Evolutionary conservation across 2,329 filamentous ascomycete species (phyloP).

Genomic region (Aspergillus niger): DNA sequence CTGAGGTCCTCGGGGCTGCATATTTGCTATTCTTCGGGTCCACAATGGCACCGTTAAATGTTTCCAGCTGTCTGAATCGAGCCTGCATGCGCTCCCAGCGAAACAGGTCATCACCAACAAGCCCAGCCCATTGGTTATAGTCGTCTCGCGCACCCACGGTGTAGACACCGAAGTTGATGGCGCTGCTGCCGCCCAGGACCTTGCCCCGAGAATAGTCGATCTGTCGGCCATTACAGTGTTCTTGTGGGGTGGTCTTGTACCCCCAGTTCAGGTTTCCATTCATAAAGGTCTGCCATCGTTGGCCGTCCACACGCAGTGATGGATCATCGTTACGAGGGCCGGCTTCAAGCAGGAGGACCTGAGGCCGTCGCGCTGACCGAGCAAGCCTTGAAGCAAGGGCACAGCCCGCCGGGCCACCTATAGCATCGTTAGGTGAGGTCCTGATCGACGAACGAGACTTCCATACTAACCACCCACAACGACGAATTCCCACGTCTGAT

Average conservation of each 20-base stretch:
- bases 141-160: conserved; percentile 60
- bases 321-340: conserved; percentile 54
- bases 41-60: conserved; percentile 50
- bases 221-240: conserved; percentile 46
- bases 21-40: conserved; percentile 48
- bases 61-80: conserved; percentile 57
- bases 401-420: conserved; percentile 63
- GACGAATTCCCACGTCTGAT: conserved; percentile 11
- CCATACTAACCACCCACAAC: conserved; percentile 4
- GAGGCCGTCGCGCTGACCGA: conserved; percentile 49
- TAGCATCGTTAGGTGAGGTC: not conserved
- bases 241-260: conserved; percentile 54
- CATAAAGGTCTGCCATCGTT: conserved; percentile 57
- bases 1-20: conserved; percentile 44
- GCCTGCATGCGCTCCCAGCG: conserved; percentile 56
- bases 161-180: conserved; percentile 60
- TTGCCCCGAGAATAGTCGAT: conserved; percentile 55
- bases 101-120: conserved; percentile 59
- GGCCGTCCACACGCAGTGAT: conserved; percentile 53
- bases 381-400: conserved; percentile 58
- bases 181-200: conserved; percentile 55
- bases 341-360: conserved; percentile 63
- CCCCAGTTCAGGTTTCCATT: conserved; percentile 56
- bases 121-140: conserved; percentile 62
- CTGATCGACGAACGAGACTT: not conserved